Evolutionary conservation across 805 yeast species (phyloP).

Genomic region (Sungouiozyma ichnusensis): DNA sequence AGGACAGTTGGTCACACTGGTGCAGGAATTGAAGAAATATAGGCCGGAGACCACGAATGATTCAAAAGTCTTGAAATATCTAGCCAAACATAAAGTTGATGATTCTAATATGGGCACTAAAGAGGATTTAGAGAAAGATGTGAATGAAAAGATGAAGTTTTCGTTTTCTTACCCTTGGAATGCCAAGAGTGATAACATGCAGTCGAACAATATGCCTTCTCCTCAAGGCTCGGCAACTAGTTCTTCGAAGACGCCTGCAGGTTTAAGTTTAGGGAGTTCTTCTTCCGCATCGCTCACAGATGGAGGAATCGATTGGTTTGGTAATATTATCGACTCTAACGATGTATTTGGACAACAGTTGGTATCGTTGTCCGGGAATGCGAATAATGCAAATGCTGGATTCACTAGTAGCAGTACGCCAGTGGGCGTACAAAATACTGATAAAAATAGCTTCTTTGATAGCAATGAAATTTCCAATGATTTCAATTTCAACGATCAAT

Average conservation of each 20-base stretch:
- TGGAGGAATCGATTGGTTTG: conserved; percentile 7
- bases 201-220: conserved; percentile 5
- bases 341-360: conserved; percentile 8
- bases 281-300: not conserved
- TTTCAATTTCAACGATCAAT: conserved; percentile 34
- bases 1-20: conserved; percentile 65
- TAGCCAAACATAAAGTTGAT: conserved; percentile 8
- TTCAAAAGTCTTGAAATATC: conserved; percentile 19
- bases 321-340: conserved; percentile 14
- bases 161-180: conserved; percentile 50
- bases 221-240: conserved; percentile 4
- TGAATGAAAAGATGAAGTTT: conserved; percentile 24
- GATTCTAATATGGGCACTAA: not conserved
- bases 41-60: conserved; percentile 32
- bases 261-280: not conserved
- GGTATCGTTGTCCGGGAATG: not conserved
- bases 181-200: conserved; percentile 1
- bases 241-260: conserved; percentile 3
- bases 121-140: conserved; percentile 8
- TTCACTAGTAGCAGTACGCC: not conserved
- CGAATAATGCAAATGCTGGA: not conserved
- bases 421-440: not conserved
- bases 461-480: conserved; percentile 16
- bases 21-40: conserved; percentile 57
- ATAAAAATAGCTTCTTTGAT: conserved; percentile 2